Conservation (phyloP, 176 grass and related monocot genomes). For the Cymbopogon citratus region DNA sequence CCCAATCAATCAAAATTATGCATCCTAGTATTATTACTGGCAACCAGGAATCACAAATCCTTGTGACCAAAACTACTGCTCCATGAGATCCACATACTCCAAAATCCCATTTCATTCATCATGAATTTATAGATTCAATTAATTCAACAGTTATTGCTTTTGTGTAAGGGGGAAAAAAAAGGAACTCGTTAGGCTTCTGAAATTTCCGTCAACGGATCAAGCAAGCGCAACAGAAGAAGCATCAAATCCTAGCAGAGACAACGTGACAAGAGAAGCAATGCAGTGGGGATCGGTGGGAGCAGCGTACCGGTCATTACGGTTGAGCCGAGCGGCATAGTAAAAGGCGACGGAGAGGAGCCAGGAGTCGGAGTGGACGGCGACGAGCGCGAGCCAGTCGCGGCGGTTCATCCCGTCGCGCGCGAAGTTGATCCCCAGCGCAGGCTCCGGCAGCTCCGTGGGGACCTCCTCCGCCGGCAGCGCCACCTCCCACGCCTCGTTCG, state of each 20-base stretch:
- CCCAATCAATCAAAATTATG: slow-evolving; percentile 1
- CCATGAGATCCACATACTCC: not conserved
- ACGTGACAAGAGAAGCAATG: not conserved
- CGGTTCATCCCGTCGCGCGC: slow-evolving; percentile 49
- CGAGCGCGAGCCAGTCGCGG: slow-evolving; percentile 41
- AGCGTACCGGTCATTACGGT: slow-evolving; percentile 36
- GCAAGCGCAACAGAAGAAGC: not conserved
- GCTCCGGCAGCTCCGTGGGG: slow-evolving; percentile 50
- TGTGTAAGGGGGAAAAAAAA: too few species aligned
- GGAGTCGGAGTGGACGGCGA: slow-evolving; percentile 40
- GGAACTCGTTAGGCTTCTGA: not conserved
- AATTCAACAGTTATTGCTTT: not conserved
- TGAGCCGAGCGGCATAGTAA: slow-evolving; percentile 38
- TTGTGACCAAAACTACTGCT: not conserved
- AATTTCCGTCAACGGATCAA: not conserved
- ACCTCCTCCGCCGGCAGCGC: slow-evolving; percentile 42
- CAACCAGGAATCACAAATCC: not conserved
- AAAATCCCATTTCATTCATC: not conserved
- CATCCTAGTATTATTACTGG: not conserved
- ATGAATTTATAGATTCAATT: not conserved
- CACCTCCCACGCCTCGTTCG: slow-evolving; percentile 44
- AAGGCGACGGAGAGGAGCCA: slow-evolving; percentile 56
- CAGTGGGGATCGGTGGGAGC: slow-evolving; percentile 5
- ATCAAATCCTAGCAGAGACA: not conserved
- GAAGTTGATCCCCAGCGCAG: slow-evolving; percentile 45